These are phyloP conservation scores for Eucalyptus tenuipes DNA, from an alignment of 345 rosid species.

Conservation along the genomic window DNA sequence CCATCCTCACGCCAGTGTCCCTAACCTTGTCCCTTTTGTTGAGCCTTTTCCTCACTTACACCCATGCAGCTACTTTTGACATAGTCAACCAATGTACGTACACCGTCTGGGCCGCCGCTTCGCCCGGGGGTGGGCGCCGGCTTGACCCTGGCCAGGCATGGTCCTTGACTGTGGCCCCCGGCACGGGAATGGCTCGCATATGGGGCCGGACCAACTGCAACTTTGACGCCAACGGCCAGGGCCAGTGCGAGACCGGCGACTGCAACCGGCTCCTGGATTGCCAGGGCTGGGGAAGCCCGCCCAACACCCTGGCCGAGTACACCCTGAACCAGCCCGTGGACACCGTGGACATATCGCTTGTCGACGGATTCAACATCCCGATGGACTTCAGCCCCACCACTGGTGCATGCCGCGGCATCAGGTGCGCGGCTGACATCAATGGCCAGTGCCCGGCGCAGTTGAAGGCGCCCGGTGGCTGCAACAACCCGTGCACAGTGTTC, in stretches of 20 bases:
- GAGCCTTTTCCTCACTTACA: background rate
- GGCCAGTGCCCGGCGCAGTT: slow-evolving; percentile 5
- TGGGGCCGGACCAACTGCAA: slow-evolving; percentile 19
- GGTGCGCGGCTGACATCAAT: background rate
- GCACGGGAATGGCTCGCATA: slow-evolving; percentile 3
- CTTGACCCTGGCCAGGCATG: slow-evolving; percentile 7
- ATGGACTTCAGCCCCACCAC: slow-evolving; percentile 14
- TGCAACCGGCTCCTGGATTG: slow-evolving; percentile 6
- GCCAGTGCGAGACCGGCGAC: slow-evolving; percentile 17
- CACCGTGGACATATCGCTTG: slow-evolving; percentile 14
- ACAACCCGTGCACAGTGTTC: slow-evolving; percentile 13
- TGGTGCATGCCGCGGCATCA: background rate
- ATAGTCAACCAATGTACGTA: slow-evolving; percentile 8
- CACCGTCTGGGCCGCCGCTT: slow-evolving; percentile 14
- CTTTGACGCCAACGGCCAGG: slow-evolving; percentile 13
- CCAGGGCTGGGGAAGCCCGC: slow-evolving; percentile 5
- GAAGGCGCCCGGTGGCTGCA: slow-evolving; percentile 9
- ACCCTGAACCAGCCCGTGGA: slow-evolving; percentile 11
- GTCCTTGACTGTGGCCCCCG: background rate
- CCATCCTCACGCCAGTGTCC: background rate
- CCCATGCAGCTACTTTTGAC: background rate
- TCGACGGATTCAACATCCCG: slow-evolving; percentile 23
- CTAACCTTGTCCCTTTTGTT: background rate
- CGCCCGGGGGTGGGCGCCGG: slow-evolving; percentile 11
- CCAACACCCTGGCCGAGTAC: slow-evolving; percentile 16